A percentile compares a stretch with the other conserved stretches of the same genome.
Evolutionary conservation across 106 monocot species (phyloP).

Genomic region (Acanthochlamys bracteata): DNA sequence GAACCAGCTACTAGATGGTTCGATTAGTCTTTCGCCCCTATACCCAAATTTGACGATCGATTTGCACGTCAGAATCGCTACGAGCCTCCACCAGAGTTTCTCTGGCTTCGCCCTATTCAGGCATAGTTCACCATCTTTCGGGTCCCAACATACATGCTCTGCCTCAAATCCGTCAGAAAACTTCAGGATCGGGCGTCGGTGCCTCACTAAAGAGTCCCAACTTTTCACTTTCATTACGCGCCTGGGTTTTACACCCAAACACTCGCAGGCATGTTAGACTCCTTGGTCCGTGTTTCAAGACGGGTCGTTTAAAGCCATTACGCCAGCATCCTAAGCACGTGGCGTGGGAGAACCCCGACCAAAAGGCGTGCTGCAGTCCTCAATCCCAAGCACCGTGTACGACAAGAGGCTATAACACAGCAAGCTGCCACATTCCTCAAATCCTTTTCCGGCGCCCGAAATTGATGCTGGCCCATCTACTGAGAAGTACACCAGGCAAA

Average conservation of each 20-base stretch:
- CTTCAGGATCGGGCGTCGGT: neutral
- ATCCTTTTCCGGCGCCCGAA: no score
- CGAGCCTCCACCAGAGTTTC: constrained; percentile 11
- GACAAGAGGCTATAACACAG: no score
- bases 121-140: constrained; percentile 13
- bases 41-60: constrained; percentile 1
- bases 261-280: constrained; percentile 10
- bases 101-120: constrained; percentile 1
- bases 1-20: constrained; percentile 5
- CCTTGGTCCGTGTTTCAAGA: constrained; percentile 18
- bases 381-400: no score
- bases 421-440: no score
- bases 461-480: no score
- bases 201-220: neutral
- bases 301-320: neutral
- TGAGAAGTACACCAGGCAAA: no score
- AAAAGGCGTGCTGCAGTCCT: no score
- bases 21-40: constrained; percentile 6
- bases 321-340: no score
- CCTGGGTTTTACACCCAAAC: neutral
- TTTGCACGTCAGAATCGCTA: constrained; percentile 3
- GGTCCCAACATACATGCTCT: constrained; percentile 10
- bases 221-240: constrained; percentile 3
- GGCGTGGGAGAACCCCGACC: no score
- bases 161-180: constrained; percentile 5